Base-by-base conservation (phyloP, 2,329 filamentous ascomycete species). In the Ophidiomyces ophidiicola region DNA sequence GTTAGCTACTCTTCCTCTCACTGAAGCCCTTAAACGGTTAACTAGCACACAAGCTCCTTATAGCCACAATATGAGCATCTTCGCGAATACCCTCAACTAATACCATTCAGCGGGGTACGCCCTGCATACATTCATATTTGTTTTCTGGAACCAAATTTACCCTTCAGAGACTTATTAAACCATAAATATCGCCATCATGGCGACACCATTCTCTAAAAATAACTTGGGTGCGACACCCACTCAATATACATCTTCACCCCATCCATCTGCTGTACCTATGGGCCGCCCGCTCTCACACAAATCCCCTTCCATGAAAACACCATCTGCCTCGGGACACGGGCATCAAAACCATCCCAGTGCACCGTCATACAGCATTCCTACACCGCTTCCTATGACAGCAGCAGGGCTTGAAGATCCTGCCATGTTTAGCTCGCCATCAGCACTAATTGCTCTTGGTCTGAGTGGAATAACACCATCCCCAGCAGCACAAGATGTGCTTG, bases 381-480 rank as follows among this genome's bases (percentile, higher is more conserved):
- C 63, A 3, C 62, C 64, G 35, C 54, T 67, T 8, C 60, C 59
- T 4, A 56, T 53, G 8, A 50, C 53, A 5, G 48, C 54, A 11
- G 51, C 51, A 6, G 14, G 32, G 18, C 32, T 52, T 14, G 64
- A 67, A 23, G 63, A 67, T 25, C 47, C 60, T 1, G 57, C 64
- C 17, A 56, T 55, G 14, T 60, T 67, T 45, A 66, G 60, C 39
- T 67, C 64, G 4, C 64, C 64, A 17, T 64, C 64, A 6, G 61
- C 64, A 3, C 51, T 64, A 5, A 51, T 66, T 24, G 61, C 63
- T 6, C 57, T 67, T n/a, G 61, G 62, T 11, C 60, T 60, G 33
- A 52, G 58, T 29, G 61, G 58, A 3, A 60, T 64, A 35, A 63
- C 58, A 26, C 61, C 60, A 5, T 60, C 58, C 4, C 54, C 61